These are phyloP conservation scores for Salvia miltiorrhiza DNA, from an alignment of 257 asterid genomes.

Conservation along the genomic window DNA sequence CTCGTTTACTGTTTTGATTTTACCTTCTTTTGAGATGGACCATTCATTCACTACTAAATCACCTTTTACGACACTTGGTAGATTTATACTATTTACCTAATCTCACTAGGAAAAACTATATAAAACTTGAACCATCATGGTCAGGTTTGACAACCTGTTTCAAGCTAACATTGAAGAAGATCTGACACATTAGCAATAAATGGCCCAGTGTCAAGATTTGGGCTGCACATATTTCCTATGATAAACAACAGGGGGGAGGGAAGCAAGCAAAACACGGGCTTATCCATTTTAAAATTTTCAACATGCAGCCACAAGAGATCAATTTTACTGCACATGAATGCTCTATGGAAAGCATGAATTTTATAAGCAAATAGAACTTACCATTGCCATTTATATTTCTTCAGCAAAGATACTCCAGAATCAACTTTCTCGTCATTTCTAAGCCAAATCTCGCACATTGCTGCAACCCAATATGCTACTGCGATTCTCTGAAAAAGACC, in stretches of 20 bases:
- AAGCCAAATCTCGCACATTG: slow-evolving; percentile 75
- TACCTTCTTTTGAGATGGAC: neutral
- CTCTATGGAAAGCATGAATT: neutral
- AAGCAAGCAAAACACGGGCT: neutral
- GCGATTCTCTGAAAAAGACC: slow-evolving; percentile 51
- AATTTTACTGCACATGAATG: too few relatives aligned
- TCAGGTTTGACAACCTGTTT: neutral
- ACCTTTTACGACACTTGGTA: neutral
- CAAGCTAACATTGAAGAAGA: neutral
- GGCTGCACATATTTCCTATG: neutral
- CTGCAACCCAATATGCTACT: slow-evolving; percentile 49
- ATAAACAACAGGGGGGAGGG: neutral
- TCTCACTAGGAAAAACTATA: too few relatives aligned
- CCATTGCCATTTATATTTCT: slow-evolving; percentile 64
- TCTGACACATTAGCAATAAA: neutral
- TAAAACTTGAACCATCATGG: too few relatives aligned
- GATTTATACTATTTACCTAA: too few relatives aligned
- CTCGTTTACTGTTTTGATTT: neutral
- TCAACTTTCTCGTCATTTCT: slow-evolving; percentile 49
- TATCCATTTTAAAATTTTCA: neutral
- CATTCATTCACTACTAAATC: neutral
- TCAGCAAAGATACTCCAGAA: slow-evolving; percentile 49
- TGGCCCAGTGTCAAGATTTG: neutral
- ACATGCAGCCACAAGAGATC: neutral
- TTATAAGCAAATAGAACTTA: slow-evolving; percentile 25